Percentiles rank a stretch among this genome's conserved stretches.
Evolutionary conservation across 768 basidiomycete species (phyloP).

Genomic region (Lactarius trivialis): DNA sequence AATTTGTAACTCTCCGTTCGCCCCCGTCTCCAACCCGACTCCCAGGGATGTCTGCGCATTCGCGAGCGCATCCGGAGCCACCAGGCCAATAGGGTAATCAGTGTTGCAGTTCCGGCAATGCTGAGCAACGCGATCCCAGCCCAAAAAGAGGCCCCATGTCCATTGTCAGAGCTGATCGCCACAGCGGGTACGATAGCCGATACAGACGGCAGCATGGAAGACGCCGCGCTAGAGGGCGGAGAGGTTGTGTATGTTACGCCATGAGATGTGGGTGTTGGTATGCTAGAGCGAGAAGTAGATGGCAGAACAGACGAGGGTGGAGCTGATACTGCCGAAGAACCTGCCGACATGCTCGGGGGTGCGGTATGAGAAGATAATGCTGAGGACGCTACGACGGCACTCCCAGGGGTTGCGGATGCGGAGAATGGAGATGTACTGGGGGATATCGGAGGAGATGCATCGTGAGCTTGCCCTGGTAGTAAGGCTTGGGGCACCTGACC

Average conservation of each 20-base stretch:
- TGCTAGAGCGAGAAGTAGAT: not conserved
- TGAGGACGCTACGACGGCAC: not conserved
- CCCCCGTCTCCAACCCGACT: slow-evolving; percentile 12
- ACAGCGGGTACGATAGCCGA: not conserved
- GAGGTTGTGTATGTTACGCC: not conserved
- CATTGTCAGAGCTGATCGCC: not conserved
- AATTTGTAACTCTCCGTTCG: slow-evolving; percentile 25
- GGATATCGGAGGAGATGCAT: not conserved
- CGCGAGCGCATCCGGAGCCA: slow-evolving; percentile 26
- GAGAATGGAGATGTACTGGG: not conserved
- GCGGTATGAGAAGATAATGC: not conserved
- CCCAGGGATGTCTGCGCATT: slow-evolving; percentile 19
- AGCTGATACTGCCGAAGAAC: not conserved
- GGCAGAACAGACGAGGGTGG: not conserved
- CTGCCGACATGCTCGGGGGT: not conserved
- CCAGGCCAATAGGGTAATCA: slow-evolving; percentile 26
- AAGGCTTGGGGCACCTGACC: slow-evolving; percentile 12
- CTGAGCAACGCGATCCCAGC: slow-evolving; percentile 26
- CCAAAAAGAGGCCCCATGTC: slow-evolving; percentile 22
- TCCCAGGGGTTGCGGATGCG: not conserved
- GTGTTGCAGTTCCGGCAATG: slow-evolving; percentile 22
- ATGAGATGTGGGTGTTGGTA: not conserved
- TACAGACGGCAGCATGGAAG: not conserved
- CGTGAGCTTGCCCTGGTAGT: slow-evolving; percentile 10
- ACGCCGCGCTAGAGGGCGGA: not conserved